Conservation (phyloP, 257 asterid genomes). For the Jacaranda mimosifolia region DNA sequence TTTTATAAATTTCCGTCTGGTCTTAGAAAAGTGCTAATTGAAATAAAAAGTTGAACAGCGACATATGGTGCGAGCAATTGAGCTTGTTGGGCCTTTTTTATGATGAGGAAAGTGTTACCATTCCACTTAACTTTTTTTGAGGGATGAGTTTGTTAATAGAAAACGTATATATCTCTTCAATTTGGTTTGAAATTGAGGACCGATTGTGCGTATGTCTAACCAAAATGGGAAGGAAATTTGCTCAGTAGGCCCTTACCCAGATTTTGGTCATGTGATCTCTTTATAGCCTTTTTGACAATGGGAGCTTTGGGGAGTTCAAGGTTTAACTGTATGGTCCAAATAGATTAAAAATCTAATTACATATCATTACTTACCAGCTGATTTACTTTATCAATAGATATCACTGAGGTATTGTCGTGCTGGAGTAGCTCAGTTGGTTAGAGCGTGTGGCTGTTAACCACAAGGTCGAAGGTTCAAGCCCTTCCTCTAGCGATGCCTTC, state of each 20-base stretch:
- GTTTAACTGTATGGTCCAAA: background rate
- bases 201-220: background rate
- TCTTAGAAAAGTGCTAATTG: background rate
- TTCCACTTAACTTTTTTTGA: background rate
- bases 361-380: too few relatives aligned
- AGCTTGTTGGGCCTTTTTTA: background rate
- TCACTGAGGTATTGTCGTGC: constrained; percentile 17
- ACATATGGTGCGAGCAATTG: background rate
- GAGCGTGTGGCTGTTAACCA: constrained; percentile 99
- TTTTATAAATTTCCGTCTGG: background rate
- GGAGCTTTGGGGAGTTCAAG: background rate
- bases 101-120: background rate
- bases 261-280: background rate
- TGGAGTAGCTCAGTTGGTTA: constrained; percentile 98
- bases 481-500: constrained; percentile 52
- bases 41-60: constrained; percentile 1
- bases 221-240: background rate
- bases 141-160: background rate
- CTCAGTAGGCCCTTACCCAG: background rate
- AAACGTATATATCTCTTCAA: background rate
- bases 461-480: constrained; percentile 84
- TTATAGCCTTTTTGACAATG: background rate
- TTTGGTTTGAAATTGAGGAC: constrained; percentile 8
- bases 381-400: background rate
- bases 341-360: background rate